These are phyloP conservation scores for Aspergillus hiratsukae DNA, from an alignment of 2,329 filamentous ascomycete species.

Conservation along the genomic window DNA sequence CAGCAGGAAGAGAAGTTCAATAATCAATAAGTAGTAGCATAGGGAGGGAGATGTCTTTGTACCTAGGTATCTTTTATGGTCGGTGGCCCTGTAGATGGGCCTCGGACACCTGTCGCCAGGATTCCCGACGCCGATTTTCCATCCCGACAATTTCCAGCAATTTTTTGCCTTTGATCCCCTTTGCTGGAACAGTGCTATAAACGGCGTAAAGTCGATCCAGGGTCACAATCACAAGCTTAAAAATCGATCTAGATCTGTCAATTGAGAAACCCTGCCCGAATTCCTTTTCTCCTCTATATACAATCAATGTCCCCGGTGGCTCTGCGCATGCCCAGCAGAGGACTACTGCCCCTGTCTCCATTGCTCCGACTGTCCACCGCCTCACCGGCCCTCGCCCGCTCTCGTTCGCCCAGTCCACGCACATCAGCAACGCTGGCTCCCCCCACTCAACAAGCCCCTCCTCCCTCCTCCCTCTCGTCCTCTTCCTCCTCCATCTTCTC, in stretches of 20 bases:
- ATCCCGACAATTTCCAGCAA: constrained; percentile 8
- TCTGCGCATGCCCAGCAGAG: background rate
- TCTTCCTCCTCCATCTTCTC: constrained; percentile 12
- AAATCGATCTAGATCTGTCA: background rate
- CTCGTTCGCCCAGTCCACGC: constrained; percentile 25
- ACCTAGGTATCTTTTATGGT: background rate
- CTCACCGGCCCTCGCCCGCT: constrained; percentile 22
- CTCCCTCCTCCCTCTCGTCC: constrained; percentile 22
- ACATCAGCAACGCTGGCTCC: constrained; percentile 39
- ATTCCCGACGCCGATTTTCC: constrained; percentile 11
- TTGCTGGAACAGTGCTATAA: background rate
- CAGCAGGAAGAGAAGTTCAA: background rate
- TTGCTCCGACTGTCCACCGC: constrained; percentile 36
- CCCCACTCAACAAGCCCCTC: constrained; percentile 34
- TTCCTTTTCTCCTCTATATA: background rate
- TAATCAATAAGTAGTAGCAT: background rate
- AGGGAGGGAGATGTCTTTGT: background rate
- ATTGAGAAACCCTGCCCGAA: background rate
- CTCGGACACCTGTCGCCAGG: constrained; percentile 7
- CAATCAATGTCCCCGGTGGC: constrained; percentile 7
- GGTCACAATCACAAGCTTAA: background rate
- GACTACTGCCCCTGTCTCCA: constrained; percentile 14
- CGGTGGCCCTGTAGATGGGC: background rate
- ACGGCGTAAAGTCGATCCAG: background rate
- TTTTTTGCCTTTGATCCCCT: background rate